Percentiles rank a stretch among this genome's conserved stretches.
These are phyloP conservation scores for Yarrowia osloensis DNA, from an alignment of 805 yeast genomes.

Conservation along the genomic window DNA sequence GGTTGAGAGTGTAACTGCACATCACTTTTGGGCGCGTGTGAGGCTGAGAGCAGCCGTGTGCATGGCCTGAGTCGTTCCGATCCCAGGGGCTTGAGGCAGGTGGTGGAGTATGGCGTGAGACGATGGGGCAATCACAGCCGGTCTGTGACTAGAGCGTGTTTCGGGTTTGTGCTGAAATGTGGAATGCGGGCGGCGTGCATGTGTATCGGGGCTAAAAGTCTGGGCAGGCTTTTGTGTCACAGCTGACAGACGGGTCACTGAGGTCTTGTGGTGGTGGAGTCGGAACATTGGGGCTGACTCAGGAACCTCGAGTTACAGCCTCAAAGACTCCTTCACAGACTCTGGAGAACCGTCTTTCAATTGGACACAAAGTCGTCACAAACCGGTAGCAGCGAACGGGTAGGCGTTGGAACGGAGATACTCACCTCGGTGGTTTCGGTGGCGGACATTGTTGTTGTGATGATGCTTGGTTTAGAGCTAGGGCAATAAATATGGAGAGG, in stretches of 20 bases:
- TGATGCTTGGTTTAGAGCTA: conserved; percentile 16
- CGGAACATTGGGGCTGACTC: too few relatives aligned
- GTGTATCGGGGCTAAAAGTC: not conserved
- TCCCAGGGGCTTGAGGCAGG: not conserved
- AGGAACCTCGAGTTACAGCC: too few relatives aligned
- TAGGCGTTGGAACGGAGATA: too few relatives aligned
- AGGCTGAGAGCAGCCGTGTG: conserved; percentile 28
- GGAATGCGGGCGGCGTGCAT: not conserved
- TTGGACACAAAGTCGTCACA: too few relatives aligned
- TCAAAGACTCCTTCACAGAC: too few relatives aligned
- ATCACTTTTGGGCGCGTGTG: not conserved
- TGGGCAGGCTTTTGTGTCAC: not conserved
- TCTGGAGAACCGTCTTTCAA: too few relatives aligned
- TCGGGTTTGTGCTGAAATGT: not conserved
- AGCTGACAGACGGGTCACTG: not conserved
- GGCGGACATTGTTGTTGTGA: conserved; percentile 24
- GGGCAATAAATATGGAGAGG: conserved; percentile 21
- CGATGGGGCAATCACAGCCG: not conserved
- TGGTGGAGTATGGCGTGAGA: not conserved
- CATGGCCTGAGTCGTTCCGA: conserved; percentile 2
- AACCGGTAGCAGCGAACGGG: too few relatives aligned
- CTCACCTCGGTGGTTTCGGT: conserved; percentile 22
- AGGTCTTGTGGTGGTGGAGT: too few relatives aligned
- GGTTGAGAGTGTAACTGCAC: not conserved
- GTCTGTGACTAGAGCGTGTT: not conserved